Evolutionary conservation across 192 early-diverging fungal genomes (phyloP), one percentile per base, ranked within the genome.

Genomic region (Linderina pennispora): DNA sequence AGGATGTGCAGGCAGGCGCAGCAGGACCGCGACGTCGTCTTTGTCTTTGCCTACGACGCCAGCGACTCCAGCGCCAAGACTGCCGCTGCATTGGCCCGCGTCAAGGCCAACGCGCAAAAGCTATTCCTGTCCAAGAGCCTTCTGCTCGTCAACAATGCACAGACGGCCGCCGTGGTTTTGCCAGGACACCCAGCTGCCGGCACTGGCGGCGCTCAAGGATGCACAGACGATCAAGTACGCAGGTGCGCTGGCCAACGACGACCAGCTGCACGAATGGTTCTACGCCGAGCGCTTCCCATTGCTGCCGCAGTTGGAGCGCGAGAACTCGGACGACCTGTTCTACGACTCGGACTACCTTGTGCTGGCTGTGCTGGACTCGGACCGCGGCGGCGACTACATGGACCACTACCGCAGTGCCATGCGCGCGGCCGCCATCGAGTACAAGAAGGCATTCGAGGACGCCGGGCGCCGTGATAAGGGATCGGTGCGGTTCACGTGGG

Each of bases 271-370:
- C 41, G 60, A 68, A 40, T 88, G 80, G 80, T 79, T 88, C 41
- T 63, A 77, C 14, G 62, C 53, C 24, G 78, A 86, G 58, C 81
- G 83, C 36, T 75, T 78, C 46, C 80, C 87, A 11, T 50, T 87
- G 19, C 76, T 88, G 9, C 69, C 84, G 1, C 59, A 77, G 23
- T 50, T 93, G 14, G 71, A 65, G n/a, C 69, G 77, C 41, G 67
- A 72, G 20, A 91, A 89, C 48, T 71, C 85, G 13, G 80, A 84
- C 24, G 69, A 76, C 2, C 74, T 89, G 52, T 72, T 93, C 52
- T 75, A 81, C 23, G 73, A 80, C 37, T 64, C 80, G 16, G 74
- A 78, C 36, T 62, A 79, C 39, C 58, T 91, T 1, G 75, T 88
- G 0, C 56, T 94, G 49, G 78, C 67, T 3, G 46, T 90, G 2